Percentiles rank a stretch among this genome's conserved stretches.
Conservation (phyloP, 768 basidiomycete genomes). For the Lactarius deliciosus region DNA sequence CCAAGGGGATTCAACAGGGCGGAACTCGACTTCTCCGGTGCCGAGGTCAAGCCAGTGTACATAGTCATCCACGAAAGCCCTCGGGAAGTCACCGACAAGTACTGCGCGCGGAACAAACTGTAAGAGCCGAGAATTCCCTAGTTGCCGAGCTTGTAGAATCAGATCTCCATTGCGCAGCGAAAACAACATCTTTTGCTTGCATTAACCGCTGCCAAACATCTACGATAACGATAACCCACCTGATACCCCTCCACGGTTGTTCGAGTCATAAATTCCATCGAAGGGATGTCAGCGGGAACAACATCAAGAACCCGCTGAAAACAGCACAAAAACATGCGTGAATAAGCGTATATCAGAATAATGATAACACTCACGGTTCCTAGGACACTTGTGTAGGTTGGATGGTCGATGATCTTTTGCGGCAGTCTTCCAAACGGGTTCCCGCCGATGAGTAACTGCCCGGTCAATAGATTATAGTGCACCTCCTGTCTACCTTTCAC, state of each 20-base stretch:
- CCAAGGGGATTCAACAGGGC: slow-evolving; percentile 38
- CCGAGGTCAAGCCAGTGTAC: slow-evolving; percentile 40
- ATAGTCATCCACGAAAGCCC: slow-evolving; percentile 34
- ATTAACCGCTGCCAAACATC: not conserved
- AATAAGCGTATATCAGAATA: not conserved
- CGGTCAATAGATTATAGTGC: slow-evolving; percentile 8
- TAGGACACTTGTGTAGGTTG: slow-evolving; percentile 5
- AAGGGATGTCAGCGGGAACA: slow-evolving; percentile 9
- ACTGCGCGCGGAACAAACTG: slow-evolving; percentile 38
- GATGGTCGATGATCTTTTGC: not conserved
- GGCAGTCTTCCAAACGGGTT: slow-evolving; percentile 10
- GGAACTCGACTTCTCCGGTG: slow-evolving; percentile 35
- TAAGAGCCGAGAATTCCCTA: not conserved
- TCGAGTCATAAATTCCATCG: slow-evolving; percentile 11
- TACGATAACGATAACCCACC: not conserved
- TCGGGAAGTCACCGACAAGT: slow-evolving; percentile 37
- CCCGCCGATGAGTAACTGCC: slow-evolving; percentile 6
- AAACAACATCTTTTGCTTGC: slow-evolving; percentile 2
- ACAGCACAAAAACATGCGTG: not conserved
- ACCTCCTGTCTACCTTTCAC: slow-evolving; percentile 3
- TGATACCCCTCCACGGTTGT: slow-evolving; percentile 2
- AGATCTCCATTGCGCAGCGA: not conserved
- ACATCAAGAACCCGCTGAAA: slow-evolving; percentile 11
- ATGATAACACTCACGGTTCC: slow-evolving; percentile 3
- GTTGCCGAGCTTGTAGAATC: slow-evolving; percentile 1